Evolutionary conservation across 129 eudicot species (phyloP), one percentile per base, ranked within the genome.

Genomic region (Lonicera japonica): DNA sequence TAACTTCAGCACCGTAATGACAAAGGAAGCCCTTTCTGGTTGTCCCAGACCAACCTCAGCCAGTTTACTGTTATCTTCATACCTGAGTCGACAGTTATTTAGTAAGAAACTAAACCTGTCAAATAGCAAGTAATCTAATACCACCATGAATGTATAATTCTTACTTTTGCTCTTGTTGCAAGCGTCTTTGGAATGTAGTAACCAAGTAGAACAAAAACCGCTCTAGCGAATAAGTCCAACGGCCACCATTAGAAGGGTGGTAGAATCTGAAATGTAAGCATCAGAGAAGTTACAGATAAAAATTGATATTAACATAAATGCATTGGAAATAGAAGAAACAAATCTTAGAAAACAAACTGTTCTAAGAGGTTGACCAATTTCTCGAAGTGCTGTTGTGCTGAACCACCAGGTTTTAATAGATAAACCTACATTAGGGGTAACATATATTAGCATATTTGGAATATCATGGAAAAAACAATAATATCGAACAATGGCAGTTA

Each of bases 211-310:
- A 82, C 83, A 94, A 79, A 66, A 94, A 78, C 45, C 96, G 77
- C 75, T 94, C 99, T 61, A 94, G 61, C 3, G 95, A 76, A 64
- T 88, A 85, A 41, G 99, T 94, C 99, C 99, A 94, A 38, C 96
- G 99, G 47, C 99, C 99, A 16, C 99, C 99, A 85, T 94, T 94
- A 48, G 99, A 94, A 61, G 99, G 99, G 80, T 94, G 99, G 69
- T 94, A 94, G 68, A 85, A 94, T 71, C 99, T 94, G 74, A n/a
- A 77, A 74, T 24, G 61, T 21, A 76, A 64, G 67, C 45, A 54
- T 11, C 36, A 24, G 16, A 62, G 48, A 66, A 41, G 19, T 40
- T 29, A 56, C 61, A 62, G 65, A 52, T 69, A 69, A 43, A 66
- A 50, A 64, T 46, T n/a, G 17, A 54, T 21, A 53, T 41, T 22